Evolutionary conservation across 176 grass and related monocot genomes (phyloP).

Genomic region (Eragrostis curvula): DNA sequence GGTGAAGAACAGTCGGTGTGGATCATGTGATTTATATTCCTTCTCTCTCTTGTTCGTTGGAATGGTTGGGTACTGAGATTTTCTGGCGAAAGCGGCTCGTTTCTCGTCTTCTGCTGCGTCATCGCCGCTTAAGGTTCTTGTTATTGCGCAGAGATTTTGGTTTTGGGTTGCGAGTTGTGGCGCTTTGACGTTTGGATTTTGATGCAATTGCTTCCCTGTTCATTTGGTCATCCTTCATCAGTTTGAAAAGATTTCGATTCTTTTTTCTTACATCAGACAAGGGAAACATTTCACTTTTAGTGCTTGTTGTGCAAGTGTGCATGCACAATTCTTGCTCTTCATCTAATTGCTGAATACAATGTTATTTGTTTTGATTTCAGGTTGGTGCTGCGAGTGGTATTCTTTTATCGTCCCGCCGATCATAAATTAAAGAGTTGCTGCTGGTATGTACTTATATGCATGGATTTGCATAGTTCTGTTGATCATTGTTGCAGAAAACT

Average conservation of each 20-base stretch:
- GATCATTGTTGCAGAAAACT: constrained; percentile 1
- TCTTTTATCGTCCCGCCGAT: constrained; percentile 16
- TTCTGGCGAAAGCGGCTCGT: neutral
- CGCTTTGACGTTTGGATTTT: neutral
- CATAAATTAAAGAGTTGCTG: neutral
- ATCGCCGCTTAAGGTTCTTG: neutral
- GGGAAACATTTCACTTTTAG: constrained; percentile 1
- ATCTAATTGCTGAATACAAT: constrained; percentile 12
- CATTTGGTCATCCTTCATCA: neutral
- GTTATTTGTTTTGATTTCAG: constrained; percentile 18
- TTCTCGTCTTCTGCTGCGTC: neutral
- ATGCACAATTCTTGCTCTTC: neutral
- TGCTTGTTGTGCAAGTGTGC: constrained; percentile 11
- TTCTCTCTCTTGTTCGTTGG: neutral
- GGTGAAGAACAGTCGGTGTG: constrained; percentile 22
- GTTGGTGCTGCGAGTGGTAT: constrained; percentile 9
- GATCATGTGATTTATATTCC: constrained; percentile 27
- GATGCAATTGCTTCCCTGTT: constrained; percentile 5
- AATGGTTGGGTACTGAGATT: constrained; percentile 14
- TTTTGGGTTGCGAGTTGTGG: constrained; percentile 10
- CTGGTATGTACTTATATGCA: constrained; percentile 24
- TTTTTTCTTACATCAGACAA: neutral
- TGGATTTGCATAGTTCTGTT: constrained; percentile 2
- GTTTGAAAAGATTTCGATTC: neutral
- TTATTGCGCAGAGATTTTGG: neutral